phyloP scores from a whole-genome alignment of 148 eudicot genomes.

The Vaccinium myrtillus region DNA sequence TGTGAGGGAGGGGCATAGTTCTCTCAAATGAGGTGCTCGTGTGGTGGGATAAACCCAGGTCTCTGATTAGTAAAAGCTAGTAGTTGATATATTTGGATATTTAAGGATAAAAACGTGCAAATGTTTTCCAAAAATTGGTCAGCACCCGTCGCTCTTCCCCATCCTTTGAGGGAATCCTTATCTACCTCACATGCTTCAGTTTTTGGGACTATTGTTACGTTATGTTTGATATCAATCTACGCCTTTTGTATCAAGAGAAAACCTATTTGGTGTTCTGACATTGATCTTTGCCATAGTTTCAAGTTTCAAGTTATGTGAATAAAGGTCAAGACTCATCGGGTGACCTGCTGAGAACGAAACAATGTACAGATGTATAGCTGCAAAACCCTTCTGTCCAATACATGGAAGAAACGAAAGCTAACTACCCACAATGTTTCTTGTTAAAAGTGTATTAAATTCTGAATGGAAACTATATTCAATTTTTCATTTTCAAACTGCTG shows the following conservation, averaged over 20 bases:
- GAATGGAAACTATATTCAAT: not conserved
- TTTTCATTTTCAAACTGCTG: not conserved
- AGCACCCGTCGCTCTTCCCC: too few relatives aligned
- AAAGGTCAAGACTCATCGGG: not conserved
- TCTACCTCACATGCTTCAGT: not conserved
- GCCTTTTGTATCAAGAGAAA: not conserved
- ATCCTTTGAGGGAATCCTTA: not conserved
- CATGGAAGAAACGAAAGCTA: not conserved
- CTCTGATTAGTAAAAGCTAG: not conserved
- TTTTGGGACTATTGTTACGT: not conserved
- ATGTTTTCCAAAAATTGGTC: not conserved
- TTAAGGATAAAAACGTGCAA: not conserved
- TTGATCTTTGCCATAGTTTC: not conserved
- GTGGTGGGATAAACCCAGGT: not conserved
- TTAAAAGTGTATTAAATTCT: not conserved
- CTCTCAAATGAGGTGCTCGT: not conserved
- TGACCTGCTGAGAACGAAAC: not conserved
- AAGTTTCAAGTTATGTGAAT: not conserved
- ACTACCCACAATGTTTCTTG: not conserved
- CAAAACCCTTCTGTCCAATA: not conserved
- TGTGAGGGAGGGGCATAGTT: not conserved
- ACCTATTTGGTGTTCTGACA: not conserved
- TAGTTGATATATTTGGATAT: not conserved
- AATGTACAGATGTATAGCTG: not conserved
- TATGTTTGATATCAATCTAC: not conserved